Evolutionary conservation across 768 basidiomycete genomes (phyloP).

Genomic region (Sistotremastrum niveocremeum): DNA sequence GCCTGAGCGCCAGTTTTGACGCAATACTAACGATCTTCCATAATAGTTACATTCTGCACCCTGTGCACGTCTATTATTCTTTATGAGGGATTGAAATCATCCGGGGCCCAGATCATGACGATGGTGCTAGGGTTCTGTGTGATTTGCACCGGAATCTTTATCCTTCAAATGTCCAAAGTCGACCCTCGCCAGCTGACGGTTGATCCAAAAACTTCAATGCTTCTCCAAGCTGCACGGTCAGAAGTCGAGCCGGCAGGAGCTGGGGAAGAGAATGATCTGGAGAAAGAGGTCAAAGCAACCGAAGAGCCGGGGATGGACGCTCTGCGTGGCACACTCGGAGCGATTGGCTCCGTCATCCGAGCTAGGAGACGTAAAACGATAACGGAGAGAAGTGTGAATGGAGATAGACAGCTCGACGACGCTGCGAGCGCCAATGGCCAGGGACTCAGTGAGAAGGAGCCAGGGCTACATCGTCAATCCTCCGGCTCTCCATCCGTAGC

Average conservation of each 20-base stretch:
- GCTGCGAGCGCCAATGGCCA: too few species aligned
- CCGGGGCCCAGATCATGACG: conserved; percentile 24
- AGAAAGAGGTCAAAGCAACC: conserved; percentile 6
- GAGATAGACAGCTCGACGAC: too few species aligned
- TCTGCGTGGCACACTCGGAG: conserved; percentile 12
- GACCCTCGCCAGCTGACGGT: conserved; percentile 28
- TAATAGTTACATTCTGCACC: conserved; percentile 22
- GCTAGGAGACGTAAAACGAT: conserved; percentile 3
- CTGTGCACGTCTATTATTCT: conserved; percentile 27
- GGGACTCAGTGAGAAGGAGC: too few species aligned
- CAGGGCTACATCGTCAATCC: too few species aligned
- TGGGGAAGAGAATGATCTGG: conserved; percentile 13
- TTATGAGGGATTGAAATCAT: conserved; percentile 31
- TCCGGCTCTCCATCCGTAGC: too few species aligned
- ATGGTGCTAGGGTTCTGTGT: conserved; percentile 31
- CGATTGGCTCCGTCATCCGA: conserved; percentile 7
- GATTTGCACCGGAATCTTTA: conserved; percentile 28
- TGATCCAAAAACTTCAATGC: conserved; percentile 28
- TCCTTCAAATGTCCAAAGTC: conserved; percentile 30
- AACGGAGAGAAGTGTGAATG: background rate
- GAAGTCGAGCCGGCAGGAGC: conserved; percentile 24
- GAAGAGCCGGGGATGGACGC: conserved; percentile 38
- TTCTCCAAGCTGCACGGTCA: conserved; percentile 26
- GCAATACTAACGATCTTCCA: background rate
- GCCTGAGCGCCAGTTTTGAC: background rate